phyloP scores from a whole-genome alignment of 139 green algal genomes.

The Limnomonas spitsbergensis region DNA sequence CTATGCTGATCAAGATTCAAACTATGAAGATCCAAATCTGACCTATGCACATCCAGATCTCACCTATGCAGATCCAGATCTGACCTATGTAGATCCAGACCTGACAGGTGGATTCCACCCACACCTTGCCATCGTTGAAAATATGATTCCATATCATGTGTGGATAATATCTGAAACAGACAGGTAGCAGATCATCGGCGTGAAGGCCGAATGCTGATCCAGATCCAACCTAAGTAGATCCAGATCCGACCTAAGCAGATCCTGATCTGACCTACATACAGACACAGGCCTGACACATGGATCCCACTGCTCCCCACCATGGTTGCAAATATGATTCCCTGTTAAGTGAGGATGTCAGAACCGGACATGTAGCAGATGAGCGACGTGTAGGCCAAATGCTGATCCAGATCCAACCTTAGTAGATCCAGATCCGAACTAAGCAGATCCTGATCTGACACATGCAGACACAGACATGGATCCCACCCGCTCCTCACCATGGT shows the following conservation, averaged over 20 bases:
- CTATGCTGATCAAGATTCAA: too few relatives aligned
- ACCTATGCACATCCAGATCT: too few relatives aligned
- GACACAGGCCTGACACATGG: not conserved
- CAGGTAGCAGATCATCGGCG: slow-evolving; percentile 20
- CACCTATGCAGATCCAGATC: too few relatives aligned
- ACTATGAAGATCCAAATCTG: too few relatives aligned
- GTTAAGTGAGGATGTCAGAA: slow-evolving; percentile 24
- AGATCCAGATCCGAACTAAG: too few relatives aligned
- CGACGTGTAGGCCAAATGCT: slow-evolving; percentile 30
- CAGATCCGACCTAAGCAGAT: too few relatives aligned
- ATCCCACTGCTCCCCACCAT: slow-evolving; percentile 15
- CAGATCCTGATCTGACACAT: too few relatives aligned
- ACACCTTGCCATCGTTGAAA: slow-evolving; percentile 41
- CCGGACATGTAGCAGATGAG: slow-evolving; percentile 19
- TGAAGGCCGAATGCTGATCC: too few relatives aligned
- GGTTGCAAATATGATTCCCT: slow-evolving; percentile 63
- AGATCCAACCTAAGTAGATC: too few relatives aligned
- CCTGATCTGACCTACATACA: too few relatives aligned
- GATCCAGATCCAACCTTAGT: too few relatives aligned
- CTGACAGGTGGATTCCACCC: not conserved
- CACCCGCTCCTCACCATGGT: slow-evolving; percentile 21
- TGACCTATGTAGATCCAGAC: too few relatives aligned
- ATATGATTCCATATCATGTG: slow-evolving; percentile 53
- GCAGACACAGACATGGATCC: not conserved
- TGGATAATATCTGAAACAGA: slow-evolving; percentile 17